These are phyloP conservation scores for Trichoderma sp. DNA, from an alignment of 2,329 filamentous ascomycete genomes.

Conservation along the genomic window DNA sequence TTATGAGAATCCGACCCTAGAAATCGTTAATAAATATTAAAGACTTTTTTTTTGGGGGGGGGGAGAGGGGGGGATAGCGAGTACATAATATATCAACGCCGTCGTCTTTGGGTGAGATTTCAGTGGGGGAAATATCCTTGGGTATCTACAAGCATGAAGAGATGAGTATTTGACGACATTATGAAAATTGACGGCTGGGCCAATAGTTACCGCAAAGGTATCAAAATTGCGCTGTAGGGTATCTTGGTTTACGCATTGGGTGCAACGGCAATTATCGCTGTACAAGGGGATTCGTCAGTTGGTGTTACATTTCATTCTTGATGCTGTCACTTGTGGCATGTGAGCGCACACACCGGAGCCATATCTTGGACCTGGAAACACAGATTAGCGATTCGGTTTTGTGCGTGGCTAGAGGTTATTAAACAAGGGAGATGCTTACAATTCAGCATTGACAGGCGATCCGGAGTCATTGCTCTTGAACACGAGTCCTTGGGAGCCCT, in stretches of 20 bases:
- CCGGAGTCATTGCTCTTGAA: constrained; percentile 9
- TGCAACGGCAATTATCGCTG: constrained; percentile 45
- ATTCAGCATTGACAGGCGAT: background rate
- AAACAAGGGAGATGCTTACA: constrained; percentile 14
- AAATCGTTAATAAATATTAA: background rate
- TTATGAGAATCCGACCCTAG: constrained; percentile 68
- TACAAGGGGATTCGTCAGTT: background rate
- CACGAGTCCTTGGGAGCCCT: constrained; percentile 13
- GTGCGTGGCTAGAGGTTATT: fast-evolving
- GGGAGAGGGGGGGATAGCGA: constrained; percentile 8
- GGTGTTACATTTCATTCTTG: background rate
- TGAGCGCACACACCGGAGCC: constrained; percentile 24
- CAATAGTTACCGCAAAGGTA: constrained; percentile 36
- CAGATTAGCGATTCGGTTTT: background rate
- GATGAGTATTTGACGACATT: background rate
- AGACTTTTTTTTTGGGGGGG: no score
- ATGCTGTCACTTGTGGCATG: background rate
- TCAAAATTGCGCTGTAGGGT: constrained; percentile 43
- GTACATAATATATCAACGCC: constrained; percentile 37
- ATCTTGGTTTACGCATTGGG: constrained; percentile 40
- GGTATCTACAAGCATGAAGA: constrained; percentile 30
- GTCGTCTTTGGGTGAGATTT: constrained; percentile 28
- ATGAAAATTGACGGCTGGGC: background rate
- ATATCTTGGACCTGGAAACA: constrained; percentile 21
- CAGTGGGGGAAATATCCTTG: constrained; percentile 29